Conservation (phyloP, 371 early-diverging fungal genomes). For the Apophysomyces ossiformis region DNA sequence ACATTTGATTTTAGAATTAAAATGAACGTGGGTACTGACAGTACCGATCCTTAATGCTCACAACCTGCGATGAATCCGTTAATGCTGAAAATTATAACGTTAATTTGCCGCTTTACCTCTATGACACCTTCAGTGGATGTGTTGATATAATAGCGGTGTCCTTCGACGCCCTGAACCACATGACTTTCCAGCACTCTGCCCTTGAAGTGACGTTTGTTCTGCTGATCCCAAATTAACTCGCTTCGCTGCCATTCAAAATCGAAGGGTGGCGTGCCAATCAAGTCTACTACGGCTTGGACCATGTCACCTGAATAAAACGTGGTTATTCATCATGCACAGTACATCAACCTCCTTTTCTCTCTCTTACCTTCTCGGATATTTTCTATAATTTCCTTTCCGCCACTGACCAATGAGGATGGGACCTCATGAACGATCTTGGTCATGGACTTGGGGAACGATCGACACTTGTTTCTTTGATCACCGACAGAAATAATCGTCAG, state of each 20-base stretch:
- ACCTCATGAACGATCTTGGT: conserved; percentile 47
- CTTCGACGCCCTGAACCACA: conserved; percentile 43
- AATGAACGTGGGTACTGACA: conserved; percentile 47
- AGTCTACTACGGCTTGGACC: conserved; percentile 53
- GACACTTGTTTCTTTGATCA: conserved; percentile 56
- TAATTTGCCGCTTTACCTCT: conserved; percentile 33
- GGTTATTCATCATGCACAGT: not conserved
- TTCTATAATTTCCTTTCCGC: conserved; percentile 52
- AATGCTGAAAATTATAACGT: not conserved
- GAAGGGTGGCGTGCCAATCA: conserved; percentile 57
- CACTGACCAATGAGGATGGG: conserved; percentile 53
- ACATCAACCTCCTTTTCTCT: not conserved
- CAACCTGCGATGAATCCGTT: conserved; percentile 28
- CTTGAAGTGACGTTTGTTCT: conserved; percentile 43
- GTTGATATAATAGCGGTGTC: conserved; percentile 45
- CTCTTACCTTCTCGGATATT: conserved; percentile 53
- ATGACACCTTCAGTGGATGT: conserved; percentile 56
- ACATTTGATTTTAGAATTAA: not conserved
- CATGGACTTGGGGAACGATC: conserved; percentile 46
- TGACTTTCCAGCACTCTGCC: conserved; percentile 54
- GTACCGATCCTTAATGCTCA: conserved; percentile 46
- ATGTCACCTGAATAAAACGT: conserved; percentile 41
- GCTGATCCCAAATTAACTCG: conserved; percentile 45
- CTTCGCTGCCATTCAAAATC: conserved; percentile 59
- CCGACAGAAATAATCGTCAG: conserved; percentile 57